phyloP scores from a whole-genome alignment of 306 rosid genomes.

The Inga leiocalycina region DNA sequence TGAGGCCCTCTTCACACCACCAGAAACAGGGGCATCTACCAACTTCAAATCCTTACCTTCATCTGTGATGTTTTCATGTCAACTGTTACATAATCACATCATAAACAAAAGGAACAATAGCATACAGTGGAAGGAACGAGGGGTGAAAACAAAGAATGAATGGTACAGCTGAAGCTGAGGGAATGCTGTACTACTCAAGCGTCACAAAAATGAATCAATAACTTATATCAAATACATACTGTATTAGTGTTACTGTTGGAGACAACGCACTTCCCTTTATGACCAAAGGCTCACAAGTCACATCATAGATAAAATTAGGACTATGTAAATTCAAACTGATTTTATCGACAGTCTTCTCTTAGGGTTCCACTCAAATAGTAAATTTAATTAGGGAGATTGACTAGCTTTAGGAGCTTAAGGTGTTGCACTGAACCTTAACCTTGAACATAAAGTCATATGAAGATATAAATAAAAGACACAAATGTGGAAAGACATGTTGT shows the following conservation, averaged over 20 bases:
- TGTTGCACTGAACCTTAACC: not conserved
- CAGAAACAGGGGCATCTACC: conserved; percentile 99
- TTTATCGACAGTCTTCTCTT: not conserved
- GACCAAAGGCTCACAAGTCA: not conserved
- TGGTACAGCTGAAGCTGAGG: conserved; percentile 23
- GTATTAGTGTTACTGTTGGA: not conserved
- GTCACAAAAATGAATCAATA: conserved; percentile 11
- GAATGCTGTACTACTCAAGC: not conserved
- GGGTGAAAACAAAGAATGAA: not conserved
- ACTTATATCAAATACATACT: not conserved
- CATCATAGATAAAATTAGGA: conserved; percentile 9
- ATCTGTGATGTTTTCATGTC: conserved; percentile 55
- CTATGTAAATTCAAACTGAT: conserved; percentile 14
- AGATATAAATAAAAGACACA: conserved; percentile 3
- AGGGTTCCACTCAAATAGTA: not conserved
- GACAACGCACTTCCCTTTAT: not conserved
- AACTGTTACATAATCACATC: conserved; percentile 39
- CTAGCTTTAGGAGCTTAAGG: conserved; percentile 12
- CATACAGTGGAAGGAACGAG: conserved; percentile 5
- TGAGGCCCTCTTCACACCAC: conserved; percentile 87
- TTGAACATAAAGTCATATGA: conserved; percentile 14
- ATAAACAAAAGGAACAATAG: conserved; percentile 29
- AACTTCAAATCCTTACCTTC: conserved; percentile 80
- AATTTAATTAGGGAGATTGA: not conserved
- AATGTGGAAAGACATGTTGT: conserved; percentile 11